Evolutionary conservation across 2,329 filamentous ascomycete genomes (phyloP).

Genomic region (Colletotrichum sp.): DNA sequence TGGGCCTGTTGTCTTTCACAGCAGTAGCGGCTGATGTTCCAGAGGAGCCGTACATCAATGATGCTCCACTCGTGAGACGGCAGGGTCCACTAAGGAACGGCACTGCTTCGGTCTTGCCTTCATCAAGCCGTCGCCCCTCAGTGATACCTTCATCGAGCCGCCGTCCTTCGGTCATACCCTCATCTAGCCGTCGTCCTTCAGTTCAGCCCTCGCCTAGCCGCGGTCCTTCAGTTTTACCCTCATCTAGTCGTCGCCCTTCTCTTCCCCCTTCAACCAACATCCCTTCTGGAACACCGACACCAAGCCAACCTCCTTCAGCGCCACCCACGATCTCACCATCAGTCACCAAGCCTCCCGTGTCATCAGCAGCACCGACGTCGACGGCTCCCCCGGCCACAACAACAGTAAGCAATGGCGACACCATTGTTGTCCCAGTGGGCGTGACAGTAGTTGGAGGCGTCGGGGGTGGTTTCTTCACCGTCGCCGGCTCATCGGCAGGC

Average conservation of each 20-base stretch:
- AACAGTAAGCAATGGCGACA: background rate
- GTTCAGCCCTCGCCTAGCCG: too few relatives aligned
- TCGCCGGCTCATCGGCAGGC: background rate
- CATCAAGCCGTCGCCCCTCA: too few relatives aligned
- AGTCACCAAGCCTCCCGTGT: background rate
- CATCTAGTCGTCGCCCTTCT: background rate
- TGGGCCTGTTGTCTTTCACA: background rate
- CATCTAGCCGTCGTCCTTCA: too few relatives aligned
- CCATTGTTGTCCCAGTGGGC: background rate
- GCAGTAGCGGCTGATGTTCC: fast-evolving
- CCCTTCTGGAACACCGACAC: background rate
- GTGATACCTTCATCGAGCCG: background rate
- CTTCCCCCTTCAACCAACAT: background rate
- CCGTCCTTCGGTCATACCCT: too few relatives aligned
- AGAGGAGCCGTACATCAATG: background rate
- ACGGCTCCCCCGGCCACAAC: background rate
- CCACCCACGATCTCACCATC: background rate
- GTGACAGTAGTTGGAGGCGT: background rate
- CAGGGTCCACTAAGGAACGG: background rate
- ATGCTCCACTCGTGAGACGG: background rate
- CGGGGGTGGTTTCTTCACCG: background rate
- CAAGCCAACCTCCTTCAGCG: background rate
- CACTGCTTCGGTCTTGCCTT: fast-evolving
- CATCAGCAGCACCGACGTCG: background rate
- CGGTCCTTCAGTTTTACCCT: too few relatives aligned